Conservation (phyloP, 1,284 basidiomycete species). For the Peniophora sp. region DNA sequence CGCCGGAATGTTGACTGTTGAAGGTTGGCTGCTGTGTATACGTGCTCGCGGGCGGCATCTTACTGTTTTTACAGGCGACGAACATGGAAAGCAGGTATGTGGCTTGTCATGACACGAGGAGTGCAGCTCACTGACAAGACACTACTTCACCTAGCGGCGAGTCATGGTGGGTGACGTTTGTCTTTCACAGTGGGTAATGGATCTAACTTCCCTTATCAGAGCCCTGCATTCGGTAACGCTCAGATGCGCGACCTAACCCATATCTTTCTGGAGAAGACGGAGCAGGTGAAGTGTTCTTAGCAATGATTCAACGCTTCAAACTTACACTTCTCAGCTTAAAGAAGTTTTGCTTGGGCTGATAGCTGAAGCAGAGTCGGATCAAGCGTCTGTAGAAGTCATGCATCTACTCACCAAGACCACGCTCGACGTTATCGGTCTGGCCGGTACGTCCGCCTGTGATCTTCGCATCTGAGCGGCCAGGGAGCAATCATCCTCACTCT, state of each 20-base stretch:
- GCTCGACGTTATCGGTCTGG: slow-evolving; percentile 43
- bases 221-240: slow-evolving; percentile 25
- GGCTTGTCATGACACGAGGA: background rate
- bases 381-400: slow-evolving; percentile 28
- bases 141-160: slow-evolving; percentile 19
- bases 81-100: slow-evolving; percentile 41
- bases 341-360: background rate
- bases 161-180: slow-evolving; percentile 21
- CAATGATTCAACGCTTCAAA: too few relatives aligned
- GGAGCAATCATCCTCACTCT: background rate
- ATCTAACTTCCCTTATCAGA: slow-evolving; percentile 11
- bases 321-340: slow-evolving; percentile 7
- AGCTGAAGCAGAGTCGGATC: background rate
- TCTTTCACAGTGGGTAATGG: background rate
- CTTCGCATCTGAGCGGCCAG: background rate
- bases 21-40: slow-evolving; percentile 20
- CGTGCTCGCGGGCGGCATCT: background rate
- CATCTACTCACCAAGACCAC: slow-evolving; percentile 35
- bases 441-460: slow-evolving; percentile 22
- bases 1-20: slow-evolving; percentile 36
- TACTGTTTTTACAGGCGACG: slow-evolving; percentile 17
- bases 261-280: slow-evolving; percentile 25
- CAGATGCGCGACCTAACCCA: slow-evolving; percentile 24
- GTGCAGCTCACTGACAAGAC: background rate
- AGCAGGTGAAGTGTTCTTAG: too few relatives aligned